Percentiles rank a stretch among this genome's conserved stretches.
Evolutionary conservation across 2,329 filamentous ascomycete genomes (phyloP).

Genomic region (Boeremia exigua): DNA sequence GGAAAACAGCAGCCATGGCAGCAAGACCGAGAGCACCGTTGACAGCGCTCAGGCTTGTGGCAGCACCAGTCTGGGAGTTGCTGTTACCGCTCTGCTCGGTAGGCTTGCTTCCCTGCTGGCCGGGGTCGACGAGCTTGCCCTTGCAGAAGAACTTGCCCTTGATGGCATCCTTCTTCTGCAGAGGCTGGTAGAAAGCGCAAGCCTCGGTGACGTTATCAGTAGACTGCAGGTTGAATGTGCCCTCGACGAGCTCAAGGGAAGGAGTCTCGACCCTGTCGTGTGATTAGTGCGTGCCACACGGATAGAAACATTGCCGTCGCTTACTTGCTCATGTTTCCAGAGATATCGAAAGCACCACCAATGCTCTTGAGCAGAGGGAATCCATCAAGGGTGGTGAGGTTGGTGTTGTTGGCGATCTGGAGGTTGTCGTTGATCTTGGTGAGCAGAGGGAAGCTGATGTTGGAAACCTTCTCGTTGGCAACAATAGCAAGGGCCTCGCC

Average conservation of each 20-base stretch:
- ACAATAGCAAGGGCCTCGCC: constrained; percentile 64
- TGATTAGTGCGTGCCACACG: constrained; percentile 38
- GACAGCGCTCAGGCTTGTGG: constrained; percentile 50
- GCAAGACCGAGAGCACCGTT: constrained; percentile 52
- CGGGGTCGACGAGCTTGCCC: constrained; percentile 47
- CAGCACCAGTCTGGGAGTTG: constrained; percentile 43
- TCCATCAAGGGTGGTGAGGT: constrained; percentile 67
- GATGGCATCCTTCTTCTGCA: constrained; percentile 51
- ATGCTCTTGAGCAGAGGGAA: constrained; percentile 74
- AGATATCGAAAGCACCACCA: constrained; percentile 80
- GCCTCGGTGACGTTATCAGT: constrained; percentile 48
- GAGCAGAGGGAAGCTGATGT: constrained; percentile 77
- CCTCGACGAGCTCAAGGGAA: constrained; percentile 53
- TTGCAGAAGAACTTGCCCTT: constrained; percentile 52
- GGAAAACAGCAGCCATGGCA: constrained; percentile 56
- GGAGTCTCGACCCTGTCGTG: constrained; percentile 71
- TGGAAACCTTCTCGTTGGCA: constrained; percentile 65
- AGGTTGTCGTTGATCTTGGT: constrained; percentile 77
- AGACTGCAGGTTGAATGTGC: constrained; percentile 60
- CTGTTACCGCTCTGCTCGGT: constrained; percentile 32
- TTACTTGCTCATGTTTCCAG: constrained; percentile 83
- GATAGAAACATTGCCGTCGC: constrained; percentile 45
- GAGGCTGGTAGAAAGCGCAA: constrained; percentile 52
- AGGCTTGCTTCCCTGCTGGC: constrained; percentile 44
- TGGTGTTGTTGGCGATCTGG: constrained; percentile 89